Conservation (phyloP, 352 stramenopile genomes). For the Globisporangium emineosum region DNA sequence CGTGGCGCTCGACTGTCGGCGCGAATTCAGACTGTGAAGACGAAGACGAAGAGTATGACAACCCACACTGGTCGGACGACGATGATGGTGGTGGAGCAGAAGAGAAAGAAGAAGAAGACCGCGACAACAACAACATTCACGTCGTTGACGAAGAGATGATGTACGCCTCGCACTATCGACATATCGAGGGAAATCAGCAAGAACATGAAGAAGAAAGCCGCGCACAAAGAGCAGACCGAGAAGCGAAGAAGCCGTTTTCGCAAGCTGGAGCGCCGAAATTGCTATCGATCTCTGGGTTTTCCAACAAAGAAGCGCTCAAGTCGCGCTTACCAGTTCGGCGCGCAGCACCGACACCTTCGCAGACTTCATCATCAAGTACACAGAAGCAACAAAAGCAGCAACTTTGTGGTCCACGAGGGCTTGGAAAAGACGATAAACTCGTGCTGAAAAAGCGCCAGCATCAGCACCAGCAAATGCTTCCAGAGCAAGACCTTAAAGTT, state of each 20-base stretch:
- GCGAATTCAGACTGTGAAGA: slow-evolving; percentile 31
- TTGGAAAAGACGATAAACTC: slow-evolving; percentile 6
- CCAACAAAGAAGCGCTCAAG: slow-evolving; percentile 21
- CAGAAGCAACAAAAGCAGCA: slow-evolving; percentile 10
- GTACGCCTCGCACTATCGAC: background rate
- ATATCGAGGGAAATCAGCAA: background rate
- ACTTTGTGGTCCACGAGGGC: slow-evolving; percentile 3
- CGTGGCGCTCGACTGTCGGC: slow-evolving; percentile 55
- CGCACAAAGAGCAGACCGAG: background rate
- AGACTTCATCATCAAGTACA: background rate
- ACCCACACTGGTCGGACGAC: slow-evolving; percentile 10
- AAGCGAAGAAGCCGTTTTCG: slow-evolving; percentile 2
- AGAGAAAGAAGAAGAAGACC: background rate
- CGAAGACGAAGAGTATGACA: slow-evolving; percentile 14
- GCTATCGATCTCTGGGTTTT: slow-evolving; percentile 18
- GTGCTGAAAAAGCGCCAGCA: slow-evolving; percentile 9
- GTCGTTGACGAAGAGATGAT: background rate
- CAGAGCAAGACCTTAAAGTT: background rate
- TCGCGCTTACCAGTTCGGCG: slow-evolving; percentile 10
- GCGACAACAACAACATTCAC: background rate
- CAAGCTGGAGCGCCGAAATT: slow-evolving; percentile 8
- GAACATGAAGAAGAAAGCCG: background rate
- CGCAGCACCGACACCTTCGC: background rate
- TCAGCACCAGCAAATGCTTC: slow-evolving; percentile 18
- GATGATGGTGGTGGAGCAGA: background rate